A percentile compares a stretch with the other conserved stretches of the same genome.
These are phyloP conservation scores for Solanum chmielewskii DNA, from an alignment of 257 asterid species.

Conservation along the genomic window DNA sequence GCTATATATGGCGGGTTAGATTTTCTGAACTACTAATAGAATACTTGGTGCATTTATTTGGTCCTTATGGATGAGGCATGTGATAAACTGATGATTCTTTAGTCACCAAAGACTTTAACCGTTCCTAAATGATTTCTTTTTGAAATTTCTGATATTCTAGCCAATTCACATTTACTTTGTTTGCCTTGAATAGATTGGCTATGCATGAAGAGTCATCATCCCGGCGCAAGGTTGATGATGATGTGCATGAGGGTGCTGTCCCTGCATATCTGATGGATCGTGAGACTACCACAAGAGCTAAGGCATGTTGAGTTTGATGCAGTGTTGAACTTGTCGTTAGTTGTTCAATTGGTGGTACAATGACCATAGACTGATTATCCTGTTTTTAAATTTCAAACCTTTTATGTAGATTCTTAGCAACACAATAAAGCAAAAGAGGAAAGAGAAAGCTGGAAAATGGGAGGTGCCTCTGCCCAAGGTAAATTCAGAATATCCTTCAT, in stretches of 20 bases:
- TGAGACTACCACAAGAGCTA: constrained; percentile 81
- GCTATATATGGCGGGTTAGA: neutral
- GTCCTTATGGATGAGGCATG: neutral
- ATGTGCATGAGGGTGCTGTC: constrained; percentile 79
- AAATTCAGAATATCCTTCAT: neutral
- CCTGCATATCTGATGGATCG: constrained; percentile 98
- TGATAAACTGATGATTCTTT: neutral
- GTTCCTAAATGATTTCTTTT: neutral
- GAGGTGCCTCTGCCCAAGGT: constrained; percentile 99
- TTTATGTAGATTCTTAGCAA: constrained; percentile 73
- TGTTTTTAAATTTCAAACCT: neutral
- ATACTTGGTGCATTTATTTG: neutral
- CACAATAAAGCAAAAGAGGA: constrained; percentile 89
- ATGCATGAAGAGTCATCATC: constrained; percentile 86
- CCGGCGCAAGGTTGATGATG: constrained; percentile 83
- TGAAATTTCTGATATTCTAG: neutral
- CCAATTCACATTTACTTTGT: neutral
- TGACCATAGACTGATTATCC: neutral
- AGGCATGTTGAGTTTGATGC: constrained; percentile 28
- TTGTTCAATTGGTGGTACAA: neutral
- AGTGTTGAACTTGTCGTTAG: neutral
- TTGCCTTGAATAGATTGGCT: constrained; percentile 35
- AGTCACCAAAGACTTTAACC: neutral
- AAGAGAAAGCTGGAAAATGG: constrained; percentile 98
- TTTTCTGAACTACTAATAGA: neutral